Evolutionary conservation across 2,329 filamentous ascomycete species (phyloP).

Genomic region (Cladosporium sp.): DNA sequence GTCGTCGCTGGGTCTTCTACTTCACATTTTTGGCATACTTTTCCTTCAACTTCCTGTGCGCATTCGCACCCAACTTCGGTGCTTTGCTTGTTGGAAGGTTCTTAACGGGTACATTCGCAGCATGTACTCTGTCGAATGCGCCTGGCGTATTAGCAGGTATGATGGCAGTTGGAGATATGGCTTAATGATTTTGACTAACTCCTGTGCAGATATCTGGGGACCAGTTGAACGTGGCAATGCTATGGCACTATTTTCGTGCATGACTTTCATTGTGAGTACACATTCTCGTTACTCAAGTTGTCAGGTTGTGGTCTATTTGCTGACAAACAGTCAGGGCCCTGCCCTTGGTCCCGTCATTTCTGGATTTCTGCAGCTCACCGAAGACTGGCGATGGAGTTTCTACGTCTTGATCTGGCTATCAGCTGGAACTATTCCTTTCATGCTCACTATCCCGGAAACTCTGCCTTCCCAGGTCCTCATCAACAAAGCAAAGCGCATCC

Average conservation of each 20-base stretch:
- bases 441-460: constrained; percentile 59
- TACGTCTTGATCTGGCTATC: constrained; percentile 42
- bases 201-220: constrained; percentile 45
- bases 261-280: constrained; percentile 43
- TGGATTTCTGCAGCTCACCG: constrained; percentile 55
- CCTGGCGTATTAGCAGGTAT: constrained; percentile 46
- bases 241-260: constrained; percentile 51
- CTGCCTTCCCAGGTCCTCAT: constrained; percentile 48
- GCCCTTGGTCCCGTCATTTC: constrained; percentile 52
- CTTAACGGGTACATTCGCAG: constrained; percentile 53
- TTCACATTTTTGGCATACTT: constrained; percentile 36
- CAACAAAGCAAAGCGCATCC: constrained; percentile 51
- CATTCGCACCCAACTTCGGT: constrained; percentile 53
- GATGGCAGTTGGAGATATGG: neutral
- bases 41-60: constrained; percentile 51
- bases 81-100: constrained; percentile 53
- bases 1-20: constrained; percentile 53
- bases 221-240: constrained; percentile 50
- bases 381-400: constrained; percentile 45
- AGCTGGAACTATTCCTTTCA: constrained; percentile 32
- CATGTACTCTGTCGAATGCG: constrained; percentile 41
- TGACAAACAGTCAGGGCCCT: constrained; percentile 37
- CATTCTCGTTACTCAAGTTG: no score
- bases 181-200: constrained; percentile 13
- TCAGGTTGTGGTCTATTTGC: no score